phyloP scores from a whole-genome alignment of 2,329 filamentous ascomycete species.

The Trichoderma guizhouense region DNA sequence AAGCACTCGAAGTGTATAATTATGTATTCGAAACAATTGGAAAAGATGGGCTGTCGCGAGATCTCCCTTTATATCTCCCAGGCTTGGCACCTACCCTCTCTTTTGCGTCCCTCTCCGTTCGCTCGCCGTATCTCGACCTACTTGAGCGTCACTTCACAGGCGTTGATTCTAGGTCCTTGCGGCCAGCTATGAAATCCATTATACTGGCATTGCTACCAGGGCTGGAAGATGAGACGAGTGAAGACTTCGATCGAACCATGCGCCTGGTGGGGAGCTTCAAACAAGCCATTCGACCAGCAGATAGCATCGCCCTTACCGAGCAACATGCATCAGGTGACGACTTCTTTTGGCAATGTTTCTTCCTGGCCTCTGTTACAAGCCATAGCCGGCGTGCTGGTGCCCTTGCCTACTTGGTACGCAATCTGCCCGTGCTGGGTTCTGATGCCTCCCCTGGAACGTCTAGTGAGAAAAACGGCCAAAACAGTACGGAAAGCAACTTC shows the following conservation, averaged over 20 bases:
- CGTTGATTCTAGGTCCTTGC: slow-evolving; percentile 66
- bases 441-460: not conserved
- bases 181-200: slow-evolving; percentile 86
- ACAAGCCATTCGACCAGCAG: slow-evolving; percentile 55
- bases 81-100: slow-evolving; percentile 86
- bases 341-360: slow-evolving; percentile 98
- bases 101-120: slow-evolving; percentile 89
- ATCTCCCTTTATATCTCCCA: slow-evolving; percentile 84
- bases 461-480: slow-evolving; percentile 7
- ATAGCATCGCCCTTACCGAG: slow-evolving; percentile 48
- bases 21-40: slow-evolving; percentile 87
- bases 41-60: slow-evolving; percentile 71
- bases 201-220: slow-evolving; percentile 87
- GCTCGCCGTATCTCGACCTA: slow-evolving; percentile 78
- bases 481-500: slow-evolving; percentile 31
- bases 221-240: slow-evolving; percentile 91
- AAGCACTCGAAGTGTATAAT: slow-evolving; percentile 88
- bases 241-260: slow-evolving; percentile 90
- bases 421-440: slow-evolving; percentile 55
- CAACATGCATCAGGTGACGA: slow-evolving; percentile 65
- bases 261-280: slow-evolving; percentile 77
- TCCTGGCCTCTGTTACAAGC: slow-evolving; percentile 88
- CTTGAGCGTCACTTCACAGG: slow-evolving; percentile 76
- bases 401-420: slow-evolving; percentile 77
- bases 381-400: slow-evolving; percentile 80